These are phyloP conservation scores for Monosporascus sp. DNA, from an alignment of 2,329 filamentous ascomycete species.

Conservation along the genomic window DNA sequence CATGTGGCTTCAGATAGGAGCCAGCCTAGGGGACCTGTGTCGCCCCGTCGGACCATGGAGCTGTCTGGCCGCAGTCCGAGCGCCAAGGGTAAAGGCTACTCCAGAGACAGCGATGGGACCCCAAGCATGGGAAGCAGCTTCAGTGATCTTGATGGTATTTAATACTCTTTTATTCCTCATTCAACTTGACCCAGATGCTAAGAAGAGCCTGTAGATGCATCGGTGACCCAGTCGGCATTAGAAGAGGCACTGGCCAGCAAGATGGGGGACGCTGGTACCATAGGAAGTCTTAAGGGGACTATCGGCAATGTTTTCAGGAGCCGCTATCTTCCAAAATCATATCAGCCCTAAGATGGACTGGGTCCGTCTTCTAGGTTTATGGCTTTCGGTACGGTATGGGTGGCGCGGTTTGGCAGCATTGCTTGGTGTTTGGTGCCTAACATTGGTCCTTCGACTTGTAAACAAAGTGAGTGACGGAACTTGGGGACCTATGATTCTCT, in stretches of 20 bases:
- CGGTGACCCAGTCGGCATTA: constrained; percentile 73
- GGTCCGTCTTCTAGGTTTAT: too few relatives aligned
- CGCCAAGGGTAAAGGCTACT: constrained; percentile 43
- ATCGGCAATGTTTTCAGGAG: constrained; percentile 62
- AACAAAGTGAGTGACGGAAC: too few relatives aligned
- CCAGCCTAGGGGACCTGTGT: constrained; percentile 42
- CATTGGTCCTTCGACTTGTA: too few relatives aligned
- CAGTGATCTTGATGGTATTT: constrained; percentile 72
- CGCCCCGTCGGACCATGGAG: constrained; percentile 55
- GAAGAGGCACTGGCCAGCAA: constrained; percentile 73
- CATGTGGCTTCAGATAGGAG: constrained; percentile 27
- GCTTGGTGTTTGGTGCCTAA: too few relatives aligned
- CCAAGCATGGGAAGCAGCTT: constrained; percentile 83
- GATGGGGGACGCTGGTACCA: constrained; percentile 55
- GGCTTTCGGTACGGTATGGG: too few relatives aligned
- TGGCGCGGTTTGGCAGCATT: too few relatives aligned
- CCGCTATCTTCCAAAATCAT: constrained; percentile 43
- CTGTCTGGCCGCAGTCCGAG: constrained; percentile 50
- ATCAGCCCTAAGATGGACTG: background rate
- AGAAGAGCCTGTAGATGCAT: constrained; percentile 54
- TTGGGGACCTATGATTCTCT: too few relatives aligned
- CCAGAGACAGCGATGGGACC: constrained; percentile 64
- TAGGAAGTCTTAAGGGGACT: constrained; percentile 60
- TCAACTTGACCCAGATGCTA: constrained; percentile 2
- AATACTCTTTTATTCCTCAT: constrained; percentile 1